Base-by-base conservation (phyloP, 306 rosid genomes). In the Cajanus cajan region DNA sequence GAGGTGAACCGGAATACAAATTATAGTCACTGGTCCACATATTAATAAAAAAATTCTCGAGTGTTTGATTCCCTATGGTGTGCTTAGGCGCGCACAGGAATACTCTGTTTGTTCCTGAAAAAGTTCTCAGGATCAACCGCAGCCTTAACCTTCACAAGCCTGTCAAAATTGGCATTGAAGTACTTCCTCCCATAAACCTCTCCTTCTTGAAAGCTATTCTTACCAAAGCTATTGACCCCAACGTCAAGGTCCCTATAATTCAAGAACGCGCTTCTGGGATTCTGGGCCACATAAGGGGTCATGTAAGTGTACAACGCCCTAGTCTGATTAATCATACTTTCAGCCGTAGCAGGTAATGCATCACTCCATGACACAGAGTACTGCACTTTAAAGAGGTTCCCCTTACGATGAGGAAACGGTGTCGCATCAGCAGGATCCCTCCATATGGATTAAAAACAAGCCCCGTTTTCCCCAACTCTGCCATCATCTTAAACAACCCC, bases 191-290 rank as follows among this genome's bases (percentile, higher is more conserved):
- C 98, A 76, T 91, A 93, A 33, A 83, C 93, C 34, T 64, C 19
- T 4, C 90, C 98, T 51, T 88, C 89, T 52, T 83, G 59, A 4
- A 43, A 90, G 61, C 89, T 86, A 7, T 77, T 66, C 25, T 7
- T 14, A 34, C 71, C 90, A 44, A 71, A 79, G 24, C 4, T 37
- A 19, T 87, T 93, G 28, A 47, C 6, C 0, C 97, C 97, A 80
- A 93, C 83, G 78, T 93, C 97, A 67, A 93, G 83, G 62, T 93
- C 98, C 31, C 94, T 86, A 19, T 90, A 93, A 36, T 90, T 93
- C 8, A 85, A 3, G 51, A 18, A 85, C 2, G 88, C 83, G 64
- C 83, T 48, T 45, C 85, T 81, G 8, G 85, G 88, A 73, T 77
- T 85, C 41, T 87, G 85, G 14, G 96, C 89, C 80, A 90, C 98